Conservation (phyloP, 192 early-diverging fungal species). For the Coemansia sp. region DNA sequence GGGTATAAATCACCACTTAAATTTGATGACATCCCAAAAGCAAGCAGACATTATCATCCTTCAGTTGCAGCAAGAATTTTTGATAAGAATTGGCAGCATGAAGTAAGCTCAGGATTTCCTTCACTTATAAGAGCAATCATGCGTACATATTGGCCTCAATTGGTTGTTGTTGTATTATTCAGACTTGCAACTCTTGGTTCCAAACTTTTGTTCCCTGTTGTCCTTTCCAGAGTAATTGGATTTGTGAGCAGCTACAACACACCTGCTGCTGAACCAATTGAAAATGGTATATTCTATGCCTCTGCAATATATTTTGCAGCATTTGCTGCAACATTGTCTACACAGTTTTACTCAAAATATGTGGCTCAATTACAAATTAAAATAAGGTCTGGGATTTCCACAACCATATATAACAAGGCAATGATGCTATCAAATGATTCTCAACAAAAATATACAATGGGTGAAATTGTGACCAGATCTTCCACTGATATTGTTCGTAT, state of each 20-base stretch:
- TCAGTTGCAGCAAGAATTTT: constrained; percentile 64
- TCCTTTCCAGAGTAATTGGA: constrained; percentile 69
- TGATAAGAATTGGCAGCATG: constrained; percentile 69
- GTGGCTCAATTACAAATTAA: too few species aligned
- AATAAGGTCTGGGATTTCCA: constrained; percentile 71
- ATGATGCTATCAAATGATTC: constrained; percentile 76
- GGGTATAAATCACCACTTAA: constrained; percentile 70
- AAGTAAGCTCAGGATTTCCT: constrained; percentile 60
- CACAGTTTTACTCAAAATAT: constrained; percentile 93
- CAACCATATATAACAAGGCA: constrained; percentile 87
- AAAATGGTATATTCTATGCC: constrained; percentile 78
- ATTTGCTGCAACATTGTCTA: constrained; percentile 70
- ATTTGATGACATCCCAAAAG: constrained; percentile 75
- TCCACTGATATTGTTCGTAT: constrained; percentile 68
- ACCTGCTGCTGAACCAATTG: constrained; percentile 58
- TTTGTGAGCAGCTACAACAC: constrained; percentile 64
- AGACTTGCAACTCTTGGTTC: constrained; percentile 75
- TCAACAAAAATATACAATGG: constrained; percentile 77
- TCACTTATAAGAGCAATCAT: constrained; percentile 64
- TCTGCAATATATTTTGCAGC: constrained; percentile 77
- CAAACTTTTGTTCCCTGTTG: constrained; percentile 77
- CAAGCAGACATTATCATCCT: constrained; percentile 63
- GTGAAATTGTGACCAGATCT: constrained; percentile 75
- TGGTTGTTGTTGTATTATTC: constrained; percentile 70
- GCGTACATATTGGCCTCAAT: constrained; percentile 64